These are phyloP conservation scores for Ustilago crameri DNA, from an alignment of 1,284 basidiomycete genomes.

Conservation along the genomic window DNA sequence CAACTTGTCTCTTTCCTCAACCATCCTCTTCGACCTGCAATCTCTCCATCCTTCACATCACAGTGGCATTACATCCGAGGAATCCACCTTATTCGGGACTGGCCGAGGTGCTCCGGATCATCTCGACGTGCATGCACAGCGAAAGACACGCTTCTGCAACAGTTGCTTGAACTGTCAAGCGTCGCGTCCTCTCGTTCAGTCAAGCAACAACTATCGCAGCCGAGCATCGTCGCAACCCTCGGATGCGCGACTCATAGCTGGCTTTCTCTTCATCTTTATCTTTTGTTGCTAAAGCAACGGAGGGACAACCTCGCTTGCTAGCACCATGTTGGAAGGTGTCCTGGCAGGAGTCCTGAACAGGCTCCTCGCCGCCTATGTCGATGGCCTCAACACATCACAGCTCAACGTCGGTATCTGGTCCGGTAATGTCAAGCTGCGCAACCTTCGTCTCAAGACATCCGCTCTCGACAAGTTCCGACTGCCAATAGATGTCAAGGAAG, in stretches of 20 bases:
- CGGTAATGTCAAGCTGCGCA: slow-evolving; percentile 84
- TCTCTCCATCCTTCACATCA: not conserved
- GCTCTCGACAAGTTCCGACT: slow-evolving; percentile 95
- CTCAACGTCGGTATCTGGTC: slow-evolving; percentile 94
- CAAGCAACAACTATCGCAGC: not conserved
- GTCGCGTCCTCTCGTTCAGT: not conserved
- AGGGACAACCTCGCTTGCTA: not conserved
- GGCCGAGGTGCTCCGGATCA: not conserved
- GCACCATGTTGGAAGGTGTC: slow-evolving; percentile 65
- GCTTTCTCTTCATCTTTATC: too few relatives aligned
- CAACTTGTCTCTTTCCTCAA: too few relatives aligned
- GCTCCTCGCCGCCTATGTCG: slow-evolving; percentile 93
- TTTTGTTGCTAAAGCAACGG: too few relatives aligned
- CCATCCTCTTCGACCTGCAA: not conserved
- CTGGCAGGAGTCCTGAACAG: slow-evolving; percentile 74
- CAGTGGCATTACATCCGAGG: not conserved
- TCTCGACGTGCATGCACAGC: not conserved
- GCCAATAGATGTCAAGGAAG: slow-evolving; percentile 95
- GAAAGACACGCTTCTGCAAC: not conserved
- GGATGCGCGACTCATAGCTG: too few relatives aligned
- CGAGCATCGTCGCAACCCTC: too few relatives aligned
- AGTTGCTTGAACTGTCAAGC: not conserved
- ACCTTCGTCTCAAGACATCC: slow-evolving; percentile 87
- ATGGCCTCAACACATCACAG: slow-evolving; percentile 93
- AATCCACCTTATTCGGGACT: not conserved